Conservation (phyloP, 2,329 filamentous ascomycete species). For the Diaporthe humulicola region DNA sequence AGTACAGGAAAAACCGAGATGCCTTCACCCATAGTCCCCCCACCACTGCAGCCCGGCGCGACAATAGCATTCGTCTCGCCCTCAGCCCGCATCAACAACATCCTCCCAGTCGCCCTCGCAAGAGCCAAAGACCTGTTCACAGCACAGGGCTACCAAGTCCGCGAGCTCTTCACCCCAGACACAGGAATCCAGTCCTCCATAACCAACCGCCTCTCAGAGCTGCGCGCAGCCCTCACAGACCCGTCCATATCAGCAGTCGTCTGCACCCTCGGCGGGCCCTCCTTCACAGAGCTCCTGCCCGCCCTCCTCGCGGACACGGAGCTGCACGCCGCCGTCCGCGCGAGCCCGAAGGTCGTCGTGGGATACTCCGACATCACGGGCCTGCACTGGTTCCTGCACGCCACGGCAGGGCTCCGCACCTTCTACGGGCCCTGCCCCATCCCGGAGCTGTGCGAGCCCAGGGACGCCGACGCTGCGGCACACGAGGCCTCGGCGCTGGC, state of each 20-base stretch:
- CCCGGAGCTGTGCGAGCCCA: slow-evolving; percentile 53
- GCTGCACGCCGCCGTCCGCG: slow-evolving; percentile 50
- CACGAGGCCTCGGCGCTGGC: slow-evolving; percentile 35
- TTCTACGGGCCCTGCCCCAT: slow-evolving; percentile 58
- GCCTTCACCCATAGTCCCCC: background rate
- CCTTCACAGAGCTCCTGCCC: slow-evolving; percentile 56
- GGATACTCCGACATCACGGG: slow-evolving; percentile 58
- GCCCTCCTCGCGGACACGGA: slow-evolving; percentile 52
- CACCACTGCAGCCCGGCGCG: slow-evolving; percentile 49
- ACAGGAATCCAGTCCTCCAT: slow-evolving; percentile 50
- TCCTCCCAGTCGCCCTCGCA: slow-evolving; percentile 46
- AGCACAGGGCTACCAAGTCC: slow-evolving; percentile 51
- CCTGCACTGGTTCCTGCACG: slow-evolving; percentile 57
- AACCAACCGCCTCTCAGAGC: slow-evolving; percentile 52
- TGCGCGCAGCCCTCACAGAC: slow-evolving; percentile 55
- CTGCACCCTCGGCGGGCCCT: slow-evolving; percentile 55
- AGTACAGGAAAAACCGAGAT: background rate
- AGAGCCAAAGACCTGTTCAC: slow-evolving; percentile 49
- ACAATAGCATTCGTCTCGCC: slow-evolving; percentile 58
- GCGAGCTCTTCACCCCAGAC: slow-evolving; percentile 49
- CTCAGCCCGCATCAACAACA: slow-evolving; percentile 53
- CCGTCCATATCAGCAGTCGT: slow-evolving; percentile 52
- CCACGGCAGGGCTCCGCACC: slow-evolving; percentile 54
- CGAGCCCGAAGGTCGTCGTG: slow-evolving; percentile 56
- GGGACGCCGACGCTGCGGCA: slow-evolving; percentile 48